These are phyloP conservation scores for Quercus variabilis DNA, from an alignment of 306 rosid genomes.

Conservation along the genomic window DNA sequence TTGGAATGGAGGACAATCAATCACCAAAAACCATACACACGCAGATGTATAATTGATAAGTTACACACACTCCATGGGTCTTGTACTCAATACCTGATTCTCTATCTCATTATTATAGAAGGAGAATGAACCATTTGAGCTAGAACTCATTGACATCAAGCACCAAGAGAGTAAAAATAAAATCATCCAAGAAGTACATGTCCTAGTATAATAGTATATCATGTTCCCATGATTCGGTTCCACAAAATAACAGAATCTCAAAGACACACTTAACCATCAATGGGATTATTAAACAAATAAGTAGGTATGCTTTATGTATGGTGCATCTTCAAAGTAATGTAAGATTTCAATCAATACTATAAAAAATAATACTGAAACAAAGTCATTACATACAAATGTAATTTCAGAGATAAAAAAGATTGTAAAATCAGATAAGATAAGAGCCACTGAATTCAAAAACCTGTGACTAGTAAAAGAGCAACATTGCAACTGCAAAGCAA, in stretches of 20 bases:
- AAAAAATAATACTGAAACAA: not conserved
- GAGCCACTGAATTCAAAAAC: slow-evolving; percentile 22
- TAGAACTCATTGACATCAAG: too few relatives aligned
- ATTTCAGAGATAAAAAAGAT: not conserved
- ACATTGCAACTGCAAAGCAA: slow-evolving; percentile 87
- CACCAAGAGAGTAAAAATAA: not conserved
- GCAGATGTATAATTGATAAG: too few relatives aligned
- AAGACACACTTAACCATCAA: not conserved
- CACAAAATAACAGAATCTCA: not conserved
- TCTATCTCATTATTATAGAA: too few relatives aligned
- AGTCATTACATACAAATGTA: not conserved
- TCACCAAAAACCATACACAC: not conserved
- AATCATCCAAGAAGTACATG: not conserved
- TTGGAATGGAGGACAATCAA: not conserved
- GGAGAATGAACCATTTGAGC: too few relatives aligned
- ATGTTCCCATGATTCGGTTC: not conserved
- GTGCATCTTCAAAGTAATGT: not conserved
- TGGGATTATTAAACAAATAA: not conserved
- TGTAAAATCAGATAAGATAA: not conserved
- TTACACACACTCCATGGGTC: too few relatives aligned
- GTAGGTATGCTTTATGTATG: not conserved
- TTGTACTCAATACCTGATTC: too few relatives aligned
- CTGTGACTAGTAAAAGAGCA: slow-evolving; percentile 75
- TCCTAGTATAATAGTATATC: not conserved
- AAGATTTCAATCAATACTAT: too few relatives aligned